Evolutionary conservation across 1,284 basidiomycete species (phyloP).

Genomic region (Bjerkandera adusta): DNA sequence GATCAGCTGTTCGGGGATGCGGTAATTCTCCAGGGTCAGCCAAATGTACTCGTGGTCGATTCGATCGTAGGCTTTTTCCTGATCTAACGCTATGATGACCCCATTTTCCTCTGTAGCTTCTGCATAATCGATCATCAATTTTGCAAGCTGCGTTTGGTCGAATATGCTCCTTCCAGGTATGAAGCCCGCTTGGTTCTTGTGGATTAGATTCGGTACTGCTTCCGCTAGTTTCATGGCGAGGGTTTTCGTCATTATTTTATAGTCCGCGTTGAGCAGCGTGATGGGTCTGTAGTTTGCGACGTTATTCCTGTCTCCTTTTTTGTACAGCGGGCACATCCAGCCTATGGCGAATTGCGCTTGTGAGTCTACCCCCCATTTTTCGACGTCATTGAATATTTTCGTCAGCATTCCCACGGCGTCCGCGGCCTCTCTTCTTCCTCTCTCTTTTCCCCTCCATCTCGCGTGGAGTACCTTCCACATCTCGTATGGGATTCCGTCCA

Average conservation of each 20-base stretch:
- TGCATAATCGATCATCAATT: slow-evolving; percentile 22
- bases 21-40: slow-evolving; percentile 17
- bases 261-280: slow-evolving; percentile 32
- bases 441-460: neutral
- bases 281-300: slow-evolving; percentile 34
- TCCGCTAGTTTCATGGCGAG: slow-evolving; percentile 19
- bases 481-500: slow-evolving; percentile 23
- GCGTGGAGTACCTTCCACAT: slow-evolving; percentile 19
- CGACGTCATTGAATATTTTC: slow-evolving; percentile 20
- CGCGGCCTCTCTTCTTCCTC: neutral
- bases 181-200: slow-evolving; percentile 30
- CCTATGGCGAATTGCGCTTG: slow-evolving; percentile 25
- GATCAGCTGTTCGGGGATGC: slow-evolving; percentile 23
- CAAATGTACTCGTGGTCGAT: slow-evolving; percentile 31
- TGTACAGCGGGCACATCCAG: slow-evolving; percentile 35
- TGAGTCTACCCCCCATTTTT: slow-evolving; percentile 10
- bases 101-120: slow-evolving; percentile 25
- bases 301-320: slow-evolving; percentile 29
- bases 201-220: slow-evolving; percentile 17
- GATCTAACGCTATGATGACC: slow-evolving; percentile 27
- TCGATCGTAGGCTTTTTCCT: slow-evolving; percentile 34
- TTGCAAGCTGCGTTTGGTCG: slow-evolving; percentile 23
- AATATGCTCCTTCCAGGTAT: slow-evolving; percentile 23
- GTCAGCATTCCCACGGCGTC: slow-evolving; percentile 15
- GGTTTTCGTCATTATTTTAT: slow-evolving; percentile 27